Conservation (phyloP, 1,284 basidiomycete genomes). For the Golubevia sp. region DNA sequence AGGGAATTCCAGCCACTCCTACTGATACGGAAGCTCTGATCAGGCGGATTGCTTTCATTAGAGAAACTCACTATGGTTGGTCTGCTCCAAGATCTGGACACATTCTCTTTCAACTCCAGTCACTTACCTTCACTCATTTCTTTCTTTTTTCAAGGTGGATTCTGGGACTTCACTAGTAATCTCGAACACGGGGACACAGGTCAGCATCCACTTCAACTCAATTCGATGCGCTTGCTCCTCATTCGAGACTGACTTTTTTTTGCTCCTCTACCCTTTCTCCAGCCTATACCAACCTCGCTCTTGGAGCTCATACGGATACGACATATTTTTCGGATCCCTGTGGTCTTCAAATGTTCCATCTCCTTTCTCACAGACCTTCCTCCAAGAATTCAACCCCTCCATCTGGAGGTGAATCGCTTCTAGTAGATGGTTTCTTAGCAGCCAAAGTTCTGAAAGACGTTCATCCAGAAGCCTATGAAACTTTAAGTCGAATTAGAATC, state of each 20-base stretch:
- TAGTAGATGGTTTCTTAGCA: constrained; percentile 93
- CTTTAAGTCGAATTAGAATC: constrained; percentile 74
- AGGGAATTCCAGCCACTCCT: constrained; percentile 77
- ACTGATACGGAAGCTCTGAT: constrained; percentile 83
- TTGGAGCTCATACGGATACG: constrained; percentile 92
- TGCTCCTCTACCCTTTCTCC: no score
- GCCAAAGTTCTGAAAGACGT: constrained; percentile 77
- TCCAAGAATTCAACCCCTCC: constrained; percentile 65
- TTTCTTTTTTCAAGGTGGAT: constrained; percentile 73
- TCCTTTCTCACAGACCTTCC: constrained; percentile 68
- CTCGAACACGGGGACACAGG: constrained; percentile 78
- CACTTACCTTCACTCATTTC: constrained; percentile 9
- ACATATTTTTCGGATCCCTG: constrained; percentile 75
- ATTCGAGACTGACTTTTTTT: no score
- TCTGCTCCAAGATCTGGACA: no score
- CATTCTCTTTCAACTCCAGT: not conserved
- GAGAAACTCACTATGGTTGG: constrained; percentile 84
- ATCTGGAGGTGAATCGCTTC: constrained; percentile 80
- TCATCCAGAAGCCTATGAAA: constrained; percentile 74
- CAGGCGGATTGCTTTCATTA: constrained; percentile 80
- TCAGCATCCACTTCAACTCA: no score
- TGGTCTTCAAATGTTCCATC: constrained; percentile 91
- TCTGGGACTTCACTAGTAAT: constrained; percentile 97
- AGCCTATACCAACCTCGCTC: constrained; percentile 79
- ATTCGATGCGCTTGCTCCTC: no score